Conservation (phyloP, 306 rosid genomes). For the Trichosanthes cucumerina region DNA sequence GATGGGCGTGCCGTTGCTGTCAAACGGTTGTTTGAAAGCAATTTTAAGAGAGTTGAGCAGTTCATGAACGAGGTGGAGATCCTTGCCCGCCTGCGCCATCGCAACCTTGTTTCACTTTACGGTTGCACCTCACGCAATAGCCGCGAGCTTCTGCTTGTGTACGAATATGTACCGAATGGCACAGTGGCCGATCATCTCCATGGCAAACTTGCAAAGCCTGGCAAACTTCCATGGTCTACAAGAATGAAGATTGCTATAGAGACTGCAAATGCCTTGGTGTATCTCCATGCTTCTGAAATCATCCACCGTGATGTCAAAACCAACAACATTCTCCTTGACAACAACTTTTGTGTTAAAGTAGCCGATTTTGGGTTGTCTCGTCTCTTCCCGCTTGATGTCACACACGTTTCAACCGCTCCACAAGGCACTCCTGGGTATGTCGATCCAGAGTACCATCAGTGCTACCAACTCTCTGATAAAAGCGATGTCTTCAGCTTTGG, state of each 20-base stretch:
- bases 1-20: slow-evolving; percentile 79
- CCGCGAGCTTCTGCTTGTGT: slow-evolving; percentile 78
- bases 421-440: slow-evolving; percentile 96
- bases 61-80: slow-evolving; percentile 66
- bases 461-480: slow-evolving; percentile 60
- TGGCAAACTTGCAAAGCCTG: slow-evolving; percentile 36
- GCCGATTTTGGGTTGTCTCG: slow-evolving; percentile 92
- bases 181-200: slow-evolving; percentile 84
- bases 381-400: slow-evolving; percentile 49
- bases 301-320: slow-evolving; percentile 84
- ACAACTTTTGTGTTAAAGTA: slow-evolving; percentile 50
- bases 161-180: slow-evolving; percentile 72
- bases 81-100: slow-evolving; percentile 44
- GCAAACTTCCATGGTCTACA: slow-evolving; percentile 38
- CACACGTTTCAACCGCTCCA: slow-evolving; percentile 78
- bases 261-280: slow-evolving; percentile 63
- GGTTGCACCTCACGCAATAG: slow-evolving; percentile 82
- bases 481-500: slow-evolving; percentile 92
- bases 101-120: slow-evolving; percentile 60
- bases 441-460: slow-evolving; percentile 74
- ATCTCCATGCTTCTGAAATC: slow-evolving; percentile 62
- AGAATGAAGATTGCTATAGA: slow-evolving; percentile 67
- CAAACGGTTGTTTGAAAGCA: slow-evolving; percentile 71
- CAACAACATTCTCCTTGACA: slow-evolving; percentile 66
- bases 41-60: slow-evolving; percentile 65